Base-by-base conservation (phyloP, 202 grass and related monocot species). In the Dendrocalamus latiflorus region DNA sequence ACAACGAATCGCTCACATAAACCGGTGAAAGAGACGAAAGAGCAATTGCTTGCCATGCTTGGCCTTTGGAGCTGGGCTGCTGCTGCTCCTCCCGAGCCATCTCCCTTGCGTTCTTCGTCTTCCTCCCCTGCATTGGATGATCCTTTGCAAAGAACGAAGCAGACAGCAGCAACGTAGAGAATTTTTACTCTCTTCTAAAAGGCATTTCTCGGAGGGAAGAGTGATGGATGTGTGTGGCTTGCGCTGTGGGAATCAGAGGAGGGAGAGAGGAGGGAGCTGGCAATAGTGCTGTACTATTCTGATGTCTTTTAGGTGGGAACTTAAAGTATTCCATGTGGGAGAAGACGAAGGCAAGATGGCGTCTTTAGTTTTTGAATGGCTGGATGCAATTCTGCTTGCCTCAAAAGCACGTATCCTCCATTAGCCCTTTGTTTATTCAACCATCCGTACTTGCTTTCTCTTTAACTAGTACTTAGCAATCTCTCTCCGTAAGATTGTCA, bases 31-130 rank as follows among this genome's bases (percentile, higher is more conserved):
- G 4, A 25, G 9, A 72, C 17, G n/a, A n/a, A n/a, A 42, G 42
- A 22, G 28, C 56, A 81, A 36, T 60, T 9, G 45, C 84, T 79
- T 64, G 59, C 96, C 96, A 99, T 76, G 96, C 93, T 92, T 99
- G 96, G 81, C 93, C 91, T 87, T 88, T 92, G 70, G 93, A 91
- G 74, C 77, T 83, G 22, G 70, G 42, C 54, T 85, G 91, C 74
- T 87, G 68, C 36, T 72, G 74, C 49, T 69, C 41, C 67, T 79
- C 81, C 34, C 59, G 33, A 4, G 71, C 49, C 72, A 81, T 55
- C 85, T 82, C 86, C 77, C 65, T 71, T 7, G 78, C 20, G 57
- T 34, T 72, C 72, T 88, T 89, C 15, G 45, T 20, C 58, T 59
- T 88, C 89, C 78, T 18, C n/a, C n/a, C n/a, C n/a, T n/a, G n/a